Base-by-base conservation (phyloP, 805 yeast genomes). In the Phaffomyces thermotolerans region DNA sequence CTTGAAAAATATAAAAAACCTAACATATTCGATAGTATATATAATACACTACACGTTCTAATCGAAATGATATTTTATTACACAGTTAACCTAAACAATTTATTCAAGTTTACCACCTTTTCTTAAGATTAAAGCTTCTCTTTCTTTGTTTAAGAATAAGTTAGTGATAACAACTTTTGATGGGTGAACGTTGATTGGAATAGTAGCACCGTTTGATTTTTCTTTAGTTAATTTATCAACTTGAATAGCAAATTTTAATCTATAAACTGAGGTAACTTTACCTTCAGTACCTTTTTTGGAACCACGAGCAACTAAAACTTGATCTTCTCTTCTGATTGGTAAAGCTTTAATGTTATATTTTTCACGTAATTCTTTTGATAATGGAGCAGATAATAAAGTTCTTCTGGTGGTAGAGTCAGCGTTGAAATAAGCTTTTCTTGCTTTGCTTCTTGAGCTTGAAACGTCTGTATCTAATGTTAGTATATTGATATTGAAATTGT, bases 251-350 rank as follows among this genome's bases (percentile, higher is more conserved):
- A 78, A 93, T 75, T 93, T 93, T 76, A 93, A 85, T 85, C 99
- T 91, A 96, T 93, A 93, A 62, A 91, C 98, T 58, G 95, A 84
- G 60, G 93, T 77, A 72, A 93, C 80, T 77, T 89, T 87, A 76
- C 99, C 99, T 80, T 91, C 99, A 65, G 91, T 89, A 72, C 98
- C 99, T 81, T 93, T 93, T 85, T 87, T 86, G 68, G 98, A 86
- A 69, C 99, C 99, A 78, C 99, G 91, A 71, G 84, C 91, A 67
- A 93, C 93, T 64, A 78, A 73, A 63, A 93, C 95, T 74, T 85
- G 88, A 72, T 93, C 99, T 64, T 90, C 95, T 76, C 85, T 84
- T 84, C 97, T 93, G 79, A 93, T 82, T 72, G 99, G 99, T 58
- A 93, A 76, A 62, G 97, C 77, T 70, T 82, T 88, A 76, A 93